A percentile compares a stretch with the other conserved stretches of the same genome.
Conservation (phyloP, 208 protist genomes). For the Acanthamoeba castellanii region DNA sequence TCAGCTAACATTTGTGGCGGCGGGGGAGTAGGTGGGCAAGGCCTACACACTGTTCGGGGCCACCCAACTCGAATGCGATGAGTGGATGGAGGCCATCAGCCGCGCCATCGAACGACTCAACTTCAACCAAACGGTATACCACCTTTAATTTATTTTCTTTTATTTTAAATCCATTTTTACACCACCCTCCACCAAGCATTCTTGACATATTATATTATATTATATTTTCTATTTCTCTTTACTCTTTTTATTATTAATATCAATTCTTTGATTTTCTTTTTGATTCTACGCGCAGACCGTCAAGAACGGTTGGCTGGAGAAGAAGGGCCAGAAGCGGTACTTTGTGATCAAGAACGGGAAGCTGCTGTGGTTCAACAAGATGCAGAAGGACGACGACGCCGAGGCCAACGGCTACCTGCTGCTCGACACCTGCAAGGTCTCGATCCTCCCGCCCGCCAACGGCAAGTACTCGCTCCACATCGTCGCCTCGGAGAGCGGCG, state of each 20-base stretch:
- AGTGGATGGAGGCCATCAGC: conserved; percentile 4
- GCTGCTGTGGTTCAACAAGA: conserved; percentile 51
- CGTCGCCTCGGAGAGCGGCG: not conserved
- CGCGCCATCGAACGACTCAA: not conserved
- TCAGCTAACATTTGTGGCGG: not conserved
- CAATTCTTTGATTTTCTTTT: not conserved
- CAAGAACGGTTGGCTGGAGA: conserved; percentile 40
- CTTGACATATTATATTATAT: no score
- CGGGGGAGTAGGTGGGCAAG: not conserved
- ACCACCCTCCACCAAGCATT: no score
- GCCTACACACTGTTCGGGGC: not conserved
- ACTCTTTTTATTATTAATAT: no score
- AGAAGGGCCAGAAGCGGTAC: conserved; percentile 58
- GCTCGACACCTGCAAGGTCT: not conserved
- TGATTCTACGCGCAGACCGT: not conserved
- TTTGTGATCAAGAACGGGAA: conserved; percentile 56
- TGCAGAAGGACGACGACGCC: conserved; percentile 20
- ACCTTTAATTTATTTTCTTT: not conserved
- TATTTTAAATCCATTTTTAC: not conserved
- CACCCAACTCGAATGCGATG: conserved; percentile 9
- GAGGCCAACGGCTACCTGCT: conserved; percentile 26
- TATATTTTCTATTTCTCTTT: no score
- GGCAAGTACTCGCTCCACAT: conserved; percentile 10
- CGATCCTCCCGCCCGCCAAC: not conserved
- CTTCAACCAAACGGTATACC: not conserved